Evolutionary conservation across 2,329 filamentous ascomycete species (phyloP), one percentile per base, ranked within the genome.

Genomic region (Didymella pomorum): DNA sequence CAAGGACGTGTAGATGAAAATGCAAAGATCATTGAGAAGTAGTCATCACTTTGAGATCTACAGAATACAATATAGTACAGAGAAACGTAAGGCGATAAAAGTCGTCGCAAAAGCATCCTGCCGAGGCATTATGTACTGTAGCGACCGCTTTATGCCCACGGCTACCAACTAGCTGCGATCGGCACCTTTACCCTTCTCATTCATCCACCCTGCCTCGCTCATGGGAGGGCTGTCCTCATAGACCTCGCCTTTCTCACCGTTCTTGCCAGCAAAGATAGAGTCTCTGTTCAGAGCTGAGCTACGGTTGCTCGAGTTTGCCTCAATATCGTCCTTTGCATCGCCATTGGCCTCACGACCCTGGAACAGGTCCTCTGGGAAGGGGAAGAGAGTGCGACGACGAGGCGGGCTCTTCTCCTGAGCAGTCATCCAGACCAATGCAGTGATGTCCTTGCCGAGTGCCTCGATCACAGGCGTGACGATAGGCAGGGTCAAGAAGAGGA

Each of bases 391-490:
- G 42, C 66, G 66, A 5, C 70, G 63, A 52, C 71, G 68, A 5
- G 69, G 69, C 23, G 73, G 71, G 14, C 68, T 70, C 68, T 76
- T 76, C 54, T 77, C 70, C 23, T 64, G 71, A 5, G 76, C 76
- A 10, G 58, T 65, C 54, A 73, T 67, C 76, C 76, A 79, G 4
- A 78, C 70, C 23, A 75, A 53, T 10, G 71, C 66, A 14, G 76
- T 78, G 55, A 77, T 68, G 42, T 79, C 76, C 47, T 76, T 78
- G 16, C 76, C 76, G 18, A 79, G 62, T 23, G 76, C 73, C 58
- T 79, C 76, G 23, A 78, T 72, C 7, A 76, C 59, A 1, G 76
- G 76, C 1, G 76, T 79, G 23, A 78, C 61, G 18, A 79, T 71
- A 0, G 76, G 76, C 18, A 78, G 61, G 9, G 54, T 62, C 0